Evolutionary conservation across 2,329 filamentous ascomycete genomes (phyloP).

Genomic region (Sporothrix pallida): DNA sequence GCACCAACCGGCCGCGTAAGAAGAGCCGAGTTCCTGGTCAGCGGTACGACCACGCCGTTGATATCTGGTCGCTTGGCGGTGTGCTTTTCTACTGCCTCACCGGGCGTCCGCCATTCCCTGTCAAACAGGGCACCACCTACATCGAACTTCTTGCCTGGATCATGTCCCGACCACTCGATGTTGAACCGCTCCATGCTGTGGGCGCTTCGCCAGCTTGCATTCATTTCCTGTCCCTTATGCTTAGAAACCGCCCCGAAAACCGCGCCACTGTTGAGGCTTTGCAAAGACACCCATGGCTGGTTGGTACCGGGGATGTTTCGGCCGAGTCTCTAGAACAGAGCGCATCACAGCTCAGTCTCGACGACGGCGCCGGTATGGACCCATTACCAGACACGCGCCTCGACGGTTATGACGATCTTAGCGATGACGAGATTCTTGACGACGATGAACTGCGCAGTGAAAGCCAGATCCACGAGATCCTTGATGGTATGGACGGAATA

Average conservation of each 20-base stretch:
- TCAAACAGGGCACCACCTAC: conserved; percentile 75
- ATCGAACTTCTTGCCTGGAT: conserved; percentile 82
- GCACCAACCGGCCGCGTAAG: conserved; percentile 64
- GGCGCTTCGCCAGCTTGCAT: conserved; percentile 71
- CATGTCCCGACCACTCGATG: conserved; percentile 77
- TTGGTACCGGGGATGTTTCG: conserved; percentile 49
- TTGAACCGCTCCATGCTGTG: conserved; percentile 62
- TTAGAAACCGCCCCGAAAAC: conserved; percentile 78
- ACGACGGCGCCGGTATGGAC: conserved; percentile 50
- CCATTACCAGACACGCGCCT: conserved; percentile 10
- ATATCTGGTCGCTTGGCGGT: conserved; percentile 95
- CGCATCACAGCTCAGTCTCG: conserved; percentile 69
- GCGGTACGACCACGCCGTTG: conserved; percentile 88
- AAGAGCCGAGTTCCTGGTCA: conserved; percentile 60
- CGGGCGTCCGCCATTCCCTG: conserved; percentile 78
- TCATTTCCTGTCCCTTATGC: conserved; percentile 77
- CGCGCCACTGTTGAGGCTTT: conserved; percentile 76
- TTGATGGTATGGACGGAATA: conserved; percentile 38
- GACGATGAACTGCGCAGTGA: conserved; percentile 44
- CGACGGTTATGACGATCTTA: conserved; percentile 33
- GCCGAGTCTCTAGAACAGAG: conserved; percentile 65
- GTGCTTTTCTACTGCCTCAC: conserved; percentile 90
- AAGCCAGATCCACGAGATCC: conserved; percentile 43
- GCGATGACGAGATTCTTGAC: conserved; percentile 43
- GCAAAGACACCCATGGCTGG: conserved; percentile 76